Evolutionary conservation across 345 rosid genomes (phyloP).

Genomic region (Citrus trifoliata): DNA sequence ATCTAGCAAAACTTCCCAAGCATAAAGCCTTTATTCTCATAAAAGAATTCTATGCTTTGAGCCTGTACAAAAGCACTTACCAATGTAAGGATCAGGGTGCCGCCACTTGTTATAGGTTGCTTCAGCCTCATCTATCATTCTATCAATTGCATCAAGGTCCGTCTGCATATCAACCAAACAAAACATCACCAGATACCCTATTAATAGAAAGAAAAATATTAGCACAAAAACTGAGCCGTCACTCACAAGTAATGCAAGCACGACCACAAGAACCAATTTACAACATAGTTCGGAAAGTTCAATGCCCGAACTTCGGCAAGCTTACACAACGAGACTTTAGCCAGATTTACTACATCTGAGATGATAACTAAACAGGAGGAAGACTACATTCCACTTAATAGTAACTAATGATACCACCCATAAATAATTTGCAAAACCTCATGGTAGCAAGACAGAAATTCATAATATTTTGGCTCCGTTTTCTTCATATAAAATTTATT

Average conservation of each 20-base stretch:
- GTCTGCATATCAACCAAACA: slow-evolving; percentile 40
- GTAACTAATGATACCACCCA: background rate
- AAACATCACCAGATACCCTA: slow-evolving; percentile 1
- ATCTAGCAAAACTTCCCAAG: background rate
- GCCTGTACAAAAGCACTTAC: slow-evolving; percentile 28
- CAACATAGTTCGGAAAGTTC: background rate
- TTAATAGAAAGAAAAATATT: background rate
- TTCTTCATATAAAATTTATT: too few species aligned
- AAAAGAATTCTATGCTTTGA: background rate
- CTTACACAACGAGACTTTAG: background rate
- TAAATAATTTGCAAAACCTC: background rate
- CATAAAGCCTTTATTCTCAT: background rate
- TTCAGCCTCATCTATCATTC: slow-evolving; percentile 75
- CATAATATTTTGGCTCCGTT: background rate
- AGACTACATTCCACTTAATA: background rate
- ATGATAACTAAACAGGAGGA: background rate
- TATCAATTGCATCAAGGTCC: slow-evolving; percentile 78
- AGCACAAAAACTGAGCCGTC: background rate
- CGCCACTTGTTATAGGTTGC: slow-evolving; percentile 75
- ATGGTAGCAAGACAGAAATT: background rate
- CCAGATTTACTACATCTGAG: background rate
- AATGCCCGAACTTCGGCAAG: background rate
- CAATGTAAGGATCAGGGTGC: slow-evolving; percentile 97
- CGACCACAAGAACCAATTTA: background rate
- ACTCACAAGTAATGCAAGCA: background rate